Percentiles rank a stretch among this genome's conserved stretches.
Evolutionary conservation across 2,329 filamentous ascomycete genomes (phyloP).

Genomic region (Diaporthe sp.): DNA sequence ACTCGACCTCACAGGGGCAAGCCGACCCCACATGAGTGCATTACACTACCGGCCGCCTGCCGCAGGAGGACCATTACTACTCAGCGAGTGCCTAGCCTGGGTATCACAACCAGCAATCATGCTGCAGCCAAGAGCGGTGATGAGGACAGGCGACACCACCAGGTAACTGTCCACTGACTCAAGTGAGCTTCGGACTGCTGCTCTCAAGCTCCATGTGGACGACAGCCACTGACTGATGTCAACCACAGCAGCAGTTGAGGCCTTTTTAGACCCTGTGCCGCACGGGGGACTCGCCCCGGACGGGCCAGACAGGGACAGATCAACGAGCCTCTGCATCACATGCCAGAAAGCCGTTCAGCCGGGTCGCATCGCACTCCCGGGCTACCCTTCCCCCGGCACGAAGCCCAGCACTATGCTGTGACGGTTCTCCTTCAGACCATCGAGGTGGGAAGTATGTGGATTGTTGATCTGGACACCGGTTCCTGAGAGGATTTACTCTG

Average conservation of each 20-base stretch:
- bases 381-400: neutral
- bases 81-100: slow-evolving; percentile 1
- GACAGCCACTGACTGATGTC: neutral
- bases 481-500: neutral
- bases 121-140: slow-evolving; percentile 31
- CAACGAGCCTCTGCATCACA: slow-evolving; percentile 28
- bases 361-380: neutral
- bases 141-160: slow-evolving; percentile 11
- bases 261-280: slow-evolving; percentile 13
- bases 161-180: slow-evolving; percentile 17
- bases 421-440: neutral
- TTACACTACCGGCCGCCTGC: slow-evolving; percentile 30
- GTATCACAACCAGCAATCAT: slow-evolving; percentile 21
- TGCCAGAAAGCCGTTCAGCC: slow-evolving; percentile 24
- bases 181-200: slow-evolving; percentile 10
- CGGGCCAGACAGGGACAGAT: slow-evolving; percentile 13
- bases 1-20: slow-evolving; percentile 9
- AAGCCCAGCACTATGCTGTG: neutral
- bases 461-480: neutral
- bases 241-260: neutral
- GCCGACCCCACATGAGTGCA: slow-evolving; percentile 33
- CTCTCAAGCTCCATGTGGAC: neutral
- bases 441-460: neutral
- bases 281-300: slow-evolving; percentile 3
- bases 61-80: neutral